phyloP scores from a whole-genome alignment of 75 land plant genomes.

The Azolla pinnata region DNA sequence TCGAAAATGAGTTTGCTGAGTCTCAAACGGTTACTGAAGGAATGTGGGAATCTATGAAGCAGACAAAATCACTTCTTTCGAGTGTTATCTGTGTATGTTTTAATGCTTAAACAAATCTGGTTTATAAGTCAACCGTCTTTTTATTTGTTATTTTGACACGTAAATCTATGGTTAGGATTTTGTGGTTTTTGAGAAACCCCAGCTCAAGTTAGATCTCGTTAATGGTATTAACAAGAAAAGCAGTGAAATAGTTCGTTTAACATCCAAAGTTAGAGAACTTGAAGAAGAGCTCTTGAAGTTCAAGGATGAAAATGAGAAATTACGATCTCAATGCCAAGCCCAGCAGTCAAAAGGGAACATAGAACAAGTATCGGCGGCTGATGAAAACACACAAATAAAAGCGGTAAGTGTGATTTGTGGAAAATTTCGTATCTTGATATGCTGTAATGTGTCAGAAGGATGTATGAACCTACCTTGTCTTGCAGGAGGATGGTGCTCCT shows the following conservation, averaged over 20 bases:
- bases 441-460: not conserved
- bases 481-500: not conserved
- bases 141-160: not conserved
- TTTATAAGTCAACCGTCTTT: not conserved
- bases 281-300: not conserved
- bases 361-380: no score
- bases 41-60: not conserved
- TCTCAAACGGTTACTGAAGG: not conserved
- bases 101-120: not conserved
- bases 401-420: no score
- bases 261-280: not conserved
- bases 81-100: not conserved
- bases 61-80: not conserved
- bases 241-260: not conserved
- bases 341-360: no score
- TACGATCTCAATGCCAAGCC: not conserved
- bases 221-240: not conserved
- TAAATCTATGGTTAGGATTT: no score
- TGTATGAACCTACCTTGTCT: not conserved
- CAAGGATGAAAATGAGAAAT: not conserved
- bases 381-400: no score
- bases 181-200: not conserved
- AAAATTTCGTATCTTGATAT: no score
- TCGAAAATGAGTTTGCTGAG: not conserved
- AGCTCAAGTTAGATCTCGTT: not conserved